Base-by-base conservation (phyloP, 495 filamentous ascomycete species). In the Cercophora samala region DNA sequence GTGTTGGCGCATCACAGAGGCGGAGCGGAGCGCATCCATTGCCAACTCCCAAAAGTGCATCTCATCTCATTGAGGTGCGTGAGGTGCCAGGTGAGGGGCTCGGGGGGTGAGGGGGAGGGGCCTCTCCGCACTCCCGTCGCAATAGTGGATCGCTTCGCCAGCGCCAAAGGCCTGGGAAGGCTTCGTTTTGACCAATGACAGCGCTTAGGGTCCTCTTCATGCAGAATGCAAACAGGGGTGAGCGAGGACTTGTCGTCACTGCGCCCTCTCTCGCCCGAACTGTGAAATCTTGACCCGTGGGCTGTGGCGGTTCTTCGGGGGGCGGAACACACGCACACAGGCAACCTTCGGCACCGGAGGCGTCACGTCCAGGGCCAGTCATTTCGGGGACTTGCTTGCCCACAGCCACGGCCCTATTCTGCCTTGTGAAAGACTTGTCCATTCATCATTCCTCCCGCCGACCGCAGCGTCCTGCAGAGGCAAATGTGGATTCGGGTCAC, bases 81-180 rank as follows among this genome's bases (percentile, higher is more conserved):
- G n/a, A n/a, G n/a, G n/a, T n/a, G n/a, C n/a, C n/a, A n/a, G n/a
- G n/a, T n/a, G n/a, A n/a, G n/a, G n/a, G n/a, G n/a, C n/a, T n/a
- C n/a, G n/a, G n/a, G n/a, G n/a, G n/a, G n/a, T 42, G 24, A 23
- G 55, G 29, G 26, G 53, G 58, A 64, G 54, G 63, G 55, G 42
- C 4, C 29, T 60, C 64, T 65, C 32, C 64, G 29, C 52, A 64
- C 42, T 59, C n/a, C n/a, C n/a, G n/a, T n/a, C 54, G 13, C 62
- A 64, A 58, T 53, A 46, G 51, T 42, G 58, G 58, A 46, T 64
- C 52, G 67, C 60, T 65, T 58, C 64, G 54, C 64, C 54, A 56
- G 55, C 54, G 53, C 56, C 64, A 64, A 61, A 64, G 51, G 25
- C 42, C 42, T 51, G 60, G 68, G 26, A 46, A 9, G 4, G 13